Conservation (phyloP, 2,329 filamentous ascomycete species). For the Trichocomaceae sp. region DNA sequence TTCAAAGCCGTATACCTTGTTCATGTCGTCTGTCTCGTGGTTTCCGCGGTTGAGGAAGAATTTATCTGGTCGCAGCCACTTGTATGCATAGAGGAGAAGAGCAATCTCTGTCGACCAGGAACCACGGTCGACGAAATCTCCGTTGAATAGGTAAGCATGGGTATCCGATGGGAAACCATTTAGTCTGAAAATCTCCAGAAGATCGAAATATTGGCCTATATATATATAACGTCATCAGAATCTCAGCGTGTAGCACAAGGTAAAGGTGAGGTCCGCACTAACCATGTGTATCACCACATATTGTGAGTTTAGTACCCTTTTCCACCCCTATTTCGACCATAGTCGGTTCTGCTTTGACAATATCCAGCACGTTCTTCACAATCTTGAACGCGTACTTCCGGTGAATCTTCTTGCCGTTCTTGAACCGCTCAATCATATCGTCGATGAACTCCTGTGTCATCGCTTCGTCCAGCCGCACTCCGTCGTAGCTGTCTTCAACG, state of each 20-base stretch:
- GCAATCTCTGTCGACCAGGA: slow-evolving; percentile 99
- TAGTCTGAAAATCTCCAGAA: slow-evolving; percentile 89
- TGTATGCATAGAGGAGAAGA: slow-evolving; percentile 88
- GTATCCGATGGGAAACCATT: slow-evolving; percentile 80
- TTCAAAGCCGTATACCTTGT: slow-evolving; percentile 95
- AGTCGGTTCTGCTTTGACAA: slow-evolving; percentile 86
- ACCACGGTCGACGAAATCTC: slow-evolving; percentile 94
- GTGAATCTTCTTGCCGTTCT: slow-evolving; percentile 89
- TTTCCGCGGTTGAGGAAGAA: slow-evolving; percentile 98
- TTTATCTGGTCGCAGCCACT: slow-evolving; percentile 78
- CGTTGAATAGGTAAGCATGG: slow-evolving; percentile 95
- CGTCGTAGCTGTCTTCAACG: slow-evolving; percentile 80
- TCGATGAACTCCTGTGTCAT: slow-evolving; percentile 98
- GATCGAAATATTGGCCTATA: slow-evolving; percentile 88
- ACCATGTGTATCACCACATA: slow-evolving; percentile 97
- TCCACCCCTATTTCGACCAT: slow-evolving; percentile 91
- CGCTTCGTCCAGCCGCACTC: slow-evolving; percentile 62
- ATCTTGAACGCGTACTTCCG: slow-evolving; percentile 98
- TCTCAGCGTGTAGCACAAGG: neutral
- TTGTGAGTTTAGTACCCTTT: slow-evolving; percentile 71
- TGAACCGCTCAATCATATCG: slow-evolving; percentile 95
- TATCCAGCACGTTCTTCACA: slow-evolving; percentile 77
- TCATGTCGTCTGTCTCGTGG: slow-evolving; percentile 99
- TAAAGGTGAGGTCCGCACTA: slow-evolving; percentile 23
- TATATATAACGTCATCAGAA: neutral